Evolutionary conservation across 1,284 basidiomycete genomes (phyloP).

Genomic region (Cerioporus squamosus): DNA sequence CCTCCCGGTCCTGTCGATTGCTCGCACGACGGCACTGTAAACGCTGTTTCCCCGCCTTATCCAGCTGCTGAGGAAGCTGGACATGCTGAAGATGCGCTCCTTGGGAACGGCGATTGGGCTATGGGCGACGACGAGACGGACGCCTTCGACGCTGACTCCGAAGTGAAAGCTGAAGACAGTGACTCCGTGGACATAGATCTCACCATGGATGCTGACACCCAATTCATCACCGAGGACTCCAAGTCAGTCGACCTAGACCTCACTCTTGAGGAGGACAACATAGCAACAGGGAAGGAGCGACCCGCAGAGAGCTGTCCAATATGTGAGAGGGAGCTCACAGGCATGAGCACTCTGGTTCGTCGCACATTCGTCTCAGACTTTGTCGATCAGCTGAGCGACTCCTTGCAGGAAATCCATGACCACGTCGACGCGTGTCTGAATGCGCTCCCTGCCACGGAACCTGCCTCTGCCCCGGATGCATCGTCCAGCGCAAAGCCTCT

Average conservation of each 20-base stretch:
- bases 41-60: background rate
- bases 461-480: background rate
- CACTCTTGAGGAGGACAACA: constrained; percentile 27
- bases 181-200: constrained; percentile 32
- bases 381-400: background rate
- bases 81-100: background rate
- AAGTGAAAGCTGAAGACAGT: constrained; percentile 23
- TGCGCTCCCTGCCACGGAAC: constrained; percentile 12
- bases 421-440: constrained; percentile 61
- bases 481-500: constrained; percentile 15
- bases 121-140: constrained; percentile 64
- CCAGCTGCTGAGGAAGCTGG: background rate
- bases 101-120: constrained; percentile 53
- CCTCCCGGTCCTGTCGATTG: background rate
- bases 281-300: constrained; percentile 17
- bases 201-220: too few species aligned
- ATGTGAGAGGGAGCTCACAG: constrained; percentile 38
- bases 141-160: constrained; percentile 33
- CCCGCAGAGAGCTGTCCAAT: constrained; percentile 41
- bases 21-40: background rate
- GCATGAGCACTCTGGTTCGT: constrained; percentile 37
- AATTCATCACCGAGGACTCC: too few species aligned
- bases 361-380: background rate
- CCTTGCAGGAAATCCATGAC: constrained; percentile 43
- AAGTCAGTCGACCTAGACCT: constrained; percentile 29